Evolutionary conservation across 169 alveolate genomes (phyloP).

Genomic region (Sarcocystis neurona): DNA sequence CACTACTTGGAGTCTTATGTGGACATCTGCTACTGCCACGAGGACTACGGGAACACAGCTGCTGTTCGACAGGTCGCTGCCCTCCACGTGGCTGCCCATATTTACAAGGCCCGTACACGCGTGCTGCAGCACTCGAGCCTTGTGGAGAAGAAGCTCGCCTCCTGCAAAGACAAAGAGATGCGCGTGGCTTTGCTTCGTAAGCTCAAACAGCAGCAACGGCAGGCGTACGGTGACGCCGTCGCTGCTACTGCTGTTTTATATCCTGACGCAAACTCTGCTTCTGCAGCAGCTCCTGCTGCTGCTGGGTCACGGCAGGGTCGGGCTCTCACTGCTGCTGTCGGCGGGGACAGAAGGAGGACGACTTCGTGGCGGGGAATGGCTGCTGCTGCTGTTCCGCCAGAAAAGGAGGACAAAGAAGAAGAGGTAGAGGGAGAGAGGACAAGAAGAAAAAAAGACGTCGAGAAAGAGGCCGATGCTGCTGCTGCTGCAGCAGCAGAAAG

Average conservation of each 20-base stretch:
- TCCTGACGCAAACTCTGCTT: not conserved
- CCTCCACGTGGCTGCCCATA: constrained; percentile 37
- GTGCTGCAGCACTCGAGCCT: not conserved
- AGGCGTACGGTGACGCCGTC: not conserved
- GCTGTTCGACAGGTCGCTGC: constrained; percentile 18
- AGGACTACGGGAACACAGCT: not conserved
- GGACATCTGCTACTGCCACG: constrained; percentile 37
- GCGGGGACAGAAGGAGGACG: not conserved
- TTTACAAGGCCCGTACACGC: constrained; percentile 35
- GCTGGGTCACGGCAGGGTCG: not conserved
- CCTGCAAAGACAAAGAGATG: no score
- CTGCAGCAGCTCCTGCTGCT: constrained; percentile 19
- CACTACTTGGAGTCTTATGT: constrained; percentile 41
- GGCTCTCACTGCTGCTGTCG: not conserved
- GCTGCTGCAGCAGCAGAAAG: not conserved
- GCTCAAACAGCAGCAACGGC: not conserved
- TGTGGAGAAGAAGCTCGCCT: not conserved
- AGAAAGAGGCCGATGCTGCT: not conserved
- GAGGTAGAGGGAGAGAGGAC: not conserved
- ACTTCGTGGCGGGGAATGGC: not conserved
- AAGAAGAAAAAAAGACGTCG: not conserved
- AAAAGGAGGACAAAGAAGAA: not conserved
- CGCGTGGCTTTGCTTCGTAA: no score
- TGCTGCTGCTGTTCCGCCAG: not conserved
- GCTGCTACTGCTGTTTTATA: not conserved